Percentiles rank a stretch among this genome's conserved stretches.
Evolutionary conservation across 1,284 basidiomycete genomes (phyloP).

Genomic region (Vanrija sp.): DNA sequence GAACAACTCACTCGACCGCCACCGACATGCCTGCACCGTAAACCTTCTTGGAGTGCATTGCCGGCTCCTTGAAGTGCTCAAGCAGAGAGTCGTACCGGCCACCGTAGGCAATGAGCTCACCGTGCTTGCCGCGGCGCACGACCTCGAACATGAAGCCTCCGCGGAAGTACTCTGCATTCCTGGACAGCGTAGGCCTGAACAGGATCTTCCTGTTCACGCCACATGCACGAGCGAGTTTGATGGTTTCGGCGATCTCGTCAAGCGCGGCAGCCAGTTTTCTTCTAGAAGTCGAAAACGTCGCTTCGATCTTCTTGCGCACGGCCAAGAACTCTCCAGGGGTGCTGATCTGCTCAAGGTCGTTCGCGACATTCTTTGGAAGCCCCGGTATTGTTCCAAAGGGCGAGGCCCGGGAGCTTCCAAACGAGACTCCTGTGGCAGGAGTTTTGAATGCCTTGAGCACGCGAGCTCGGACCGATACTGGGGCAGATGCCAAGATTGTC

Average conservation of each 20-base stretch:
- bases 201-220: slow-evolving; percentile 52
- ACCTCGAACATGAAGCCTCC: slow-evolving; percentile 56
- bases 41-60: slow-evolving; percentile 36
- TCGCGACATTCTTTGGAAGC: slow-evolving; percentile 28
- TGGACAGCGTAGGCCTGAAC: slow-evolving; percentile 49
- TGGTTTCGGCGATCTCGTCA: slow-evolving; percentile 48
- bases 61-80: slow-evolving; percentile 51
- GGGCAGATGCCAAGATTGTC: slow-evolving; percentile 34
- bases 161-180: slow-evolving; percentile 49
- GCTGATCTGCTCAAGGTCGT: slow-evolving; percentile 48
- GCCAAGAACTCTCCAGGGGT: slow-evolving; percentile 31
- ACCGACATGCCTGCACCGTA: slow-evolving; percentile 56
- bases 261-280: slow-evolving; percentile 42
- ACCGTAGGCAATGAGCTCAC: slow-evolving; percentile 52
- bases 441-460: slow-evolving; percentile 38
- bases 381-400: slow-evolving; percentile 24
- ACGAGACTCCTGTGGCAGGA: slow-evolving; percentile 21
- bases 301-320: slow-evolving; percentile 27
- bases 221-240: slow-evolving; percentile 48
- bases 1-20: slow-evolving; percentile 47
- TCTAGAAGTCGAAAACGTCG: slow-evolving; percentile 23
- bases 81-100: slow-evolving; percentile 55
- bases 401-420: slow-evolving; percentile 21
- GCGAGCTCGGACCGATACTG: slow-evolving; percentile 25
- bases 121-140: slow-evolving; percentile 49